Conservation (phyloP, 2,329 filamentous ascomycete genomes). For the Botrytis pseudocinerea region DNA sequence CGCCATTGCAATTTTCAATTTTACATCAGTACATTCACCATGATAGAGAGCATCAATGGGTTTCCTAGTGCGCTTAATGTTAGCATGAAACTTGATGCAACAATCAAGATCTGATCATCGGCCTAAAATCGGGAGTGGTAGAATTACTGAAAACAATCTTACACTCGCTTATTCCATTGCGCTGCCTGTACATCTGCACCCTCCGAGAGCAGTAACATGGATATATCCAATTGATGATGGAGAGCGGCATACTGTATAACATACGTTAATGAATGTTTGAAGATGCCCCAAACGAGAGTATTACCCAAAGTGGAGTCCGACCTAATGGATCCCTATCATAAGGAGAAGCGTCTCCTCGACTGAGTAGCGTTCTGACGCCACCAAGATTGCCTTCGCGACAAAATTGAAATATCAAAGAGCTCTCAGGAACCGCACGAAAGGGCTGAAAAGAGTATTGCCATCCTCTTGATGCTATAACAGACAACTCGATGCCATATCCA, state of each 20-base stretch:
- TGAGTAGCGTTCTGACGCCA: not conserved
- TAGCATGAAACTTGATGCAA: not conserved
- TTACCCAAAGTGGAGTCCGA: not conserved
- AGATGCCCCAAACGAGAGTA: too few relatives aligned
- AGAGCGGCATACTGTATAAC: not conserved
- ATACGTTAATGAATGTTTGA: too few relatives aligned
- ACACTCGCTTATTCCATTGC: not conserved
- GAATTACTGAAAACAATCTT: not conserved
- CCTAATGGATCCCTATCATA: not conserved
- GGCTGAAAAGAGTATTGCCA: not conserved
- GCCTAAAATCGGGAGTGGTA: not conserved
- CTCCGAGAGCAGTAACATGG: not conserved
- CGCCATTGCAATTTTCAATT: not conserved
- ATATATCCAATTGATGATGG: not conserved
- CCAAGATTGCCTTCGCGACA: not conserved
- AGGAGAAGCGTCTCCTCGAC: not conserved
- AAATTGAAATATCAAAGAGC: not conserved
- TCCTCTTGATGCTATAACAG: not conserved
- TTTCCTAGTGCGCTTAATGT: not conserved
- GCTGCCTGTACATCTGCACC: not conserved
- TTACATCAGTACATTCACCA: not conserved
- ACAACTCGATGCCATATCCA: not conserved
- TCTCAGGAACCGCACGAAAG: not conserved
- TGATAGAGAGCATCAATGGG: not conserved
- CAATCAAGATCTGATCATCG: not conserved